Evolutionary conservation across 2,329 filamentous ascomycete species (phyloP).

Genomic region (Coniochaeta hoffmannii): DNA sequence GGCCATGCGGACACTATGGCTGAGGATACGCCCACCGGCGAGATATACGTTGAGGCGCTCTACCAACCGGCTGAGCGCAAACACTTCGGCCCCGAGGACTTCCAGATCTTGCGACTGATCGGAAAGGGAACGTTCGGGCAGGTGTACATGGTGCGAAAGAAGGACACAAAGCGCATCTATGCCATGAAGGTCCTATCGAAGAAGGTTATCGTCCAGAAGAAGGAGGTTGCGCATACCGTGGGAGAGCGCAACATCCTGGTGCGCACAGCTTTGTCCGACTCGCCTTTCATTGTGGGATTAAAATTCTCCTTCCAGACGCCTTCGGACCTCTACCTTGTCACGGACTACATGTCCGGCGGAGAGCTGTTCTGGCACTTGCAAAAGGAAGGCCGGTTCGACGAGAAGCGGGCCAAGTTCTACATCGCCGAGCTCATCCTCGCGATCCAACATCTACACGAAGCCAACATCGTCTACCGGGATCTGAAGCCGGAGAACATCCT

Average conservation of each 20-base stretch:
- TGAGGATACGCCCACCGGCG: conserved; percentile 73
- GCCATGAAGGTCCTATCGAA: conserved; percentile 99
- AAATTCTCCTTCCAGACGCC: conserved; percentile 99
- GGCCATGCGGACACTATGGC: conserved; percentile 63
- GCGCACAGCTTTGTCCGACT: conserved; percentile 89
- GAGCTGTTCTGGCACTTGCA: conserved; percentile 99
- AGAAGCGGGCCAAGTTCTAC: conserved; percentile 95
- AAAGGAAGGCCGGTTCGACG: conserved; percentile 91
- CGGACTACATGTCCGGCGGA: conserved; percentile 98
- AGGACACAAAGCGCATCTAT: conserved; percentile 91
- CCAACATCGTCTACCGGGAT: conserved; percentile 97
- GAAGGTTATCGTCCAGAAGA: conserved; percentile 99
- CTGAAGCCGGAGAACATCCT: conserved; percentile 97
- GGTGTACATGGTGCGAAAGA: conserved; percentile 97
- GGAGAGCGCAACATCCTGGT: conserved; percentile 97
- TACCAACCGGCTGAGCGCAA: conserved; percentile 86
- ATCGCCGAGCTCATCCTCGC: conserved; percentile 95
- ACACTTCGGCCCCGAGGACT: conserved; percentile 90
- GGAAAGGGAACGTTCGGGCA: conserved; percentile 98
- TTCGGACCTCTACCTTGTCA: conserved; percentile 94
- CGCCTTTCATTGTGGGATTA: conserved; percentile 92
- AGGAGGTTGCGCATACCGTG: conserved; percentile 94
- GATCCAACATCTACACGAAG: conserved; percentile 88
- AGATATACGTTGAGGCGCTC: conserved; percentile 78
- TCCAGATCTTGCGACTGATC: conserved; percentile 91